Conservation (phyloP, 306 rosid genomes). For the Pterocarpus macrocarpus region DNA sequence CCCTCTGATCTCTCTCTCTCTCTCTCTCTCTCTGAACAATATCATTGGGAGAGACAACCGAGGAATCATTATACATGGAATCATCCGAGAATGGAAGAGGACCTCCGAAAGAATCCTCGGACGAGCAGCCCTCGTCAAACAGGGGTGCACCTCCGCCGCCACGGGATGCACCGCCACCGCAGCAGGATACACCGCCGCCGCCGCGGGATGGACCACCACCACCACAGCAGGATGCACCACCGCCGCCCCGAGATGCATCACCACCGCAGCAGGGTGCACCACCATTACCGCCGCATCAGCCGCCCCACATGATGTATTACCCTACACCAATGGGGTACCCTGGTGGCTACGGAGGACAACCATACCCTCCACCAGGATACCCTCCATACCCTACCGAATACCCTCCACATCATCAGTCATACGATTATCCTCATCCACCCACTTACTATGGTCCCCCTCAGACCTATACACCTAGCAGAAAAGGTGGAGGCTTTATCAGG, state of each 20-base stretch:
- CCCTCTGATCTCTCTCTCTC: background rate
- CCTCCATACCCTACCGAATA: constrained; percentile 24
- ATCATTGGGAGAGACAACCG: constrained; percentile 37
- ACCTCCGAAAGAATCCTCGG: constrained; percentile 12
- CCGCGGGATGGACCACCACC: too few species aligned
- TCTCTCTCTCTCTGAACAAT: background rate
- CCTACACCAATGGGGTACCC: constrained; percentile 31
- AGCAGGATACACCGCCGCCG: too few species aligned
- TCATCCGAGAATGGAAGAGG: constrained; percentile 22
- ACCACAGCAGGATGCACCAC: too few species aligned
- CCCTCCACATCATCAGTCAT: background rate
- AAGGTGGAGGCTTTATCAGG: constrained; percentile 45
- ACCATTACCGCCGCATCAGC: background rate
- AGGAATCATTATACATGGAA: constrained; percentile 29
- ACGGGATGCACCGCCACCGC: background rate
- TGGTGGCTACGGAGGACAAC: background rate
- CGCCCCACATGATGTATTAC: constrained; percentile 41
- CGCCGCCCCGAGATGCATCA: too few species aligned
- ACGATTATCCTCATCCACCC: background rate
- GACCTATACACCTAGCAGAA: background rate
- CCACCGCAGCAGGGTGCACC: too few species aligned
- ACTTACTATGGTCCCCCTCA: constrained; percentile 9
- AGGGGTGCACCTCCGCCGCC: background rate
- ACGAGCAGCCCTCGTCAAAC: background rate
- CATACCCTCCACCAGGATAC: background rate